Percentiles rank a stretch among this genome's conserved stretches.
Conservation (phyloP, 2,329 filamentous ascomycete species). For the Botryosphaeria dothidea region DNA sequence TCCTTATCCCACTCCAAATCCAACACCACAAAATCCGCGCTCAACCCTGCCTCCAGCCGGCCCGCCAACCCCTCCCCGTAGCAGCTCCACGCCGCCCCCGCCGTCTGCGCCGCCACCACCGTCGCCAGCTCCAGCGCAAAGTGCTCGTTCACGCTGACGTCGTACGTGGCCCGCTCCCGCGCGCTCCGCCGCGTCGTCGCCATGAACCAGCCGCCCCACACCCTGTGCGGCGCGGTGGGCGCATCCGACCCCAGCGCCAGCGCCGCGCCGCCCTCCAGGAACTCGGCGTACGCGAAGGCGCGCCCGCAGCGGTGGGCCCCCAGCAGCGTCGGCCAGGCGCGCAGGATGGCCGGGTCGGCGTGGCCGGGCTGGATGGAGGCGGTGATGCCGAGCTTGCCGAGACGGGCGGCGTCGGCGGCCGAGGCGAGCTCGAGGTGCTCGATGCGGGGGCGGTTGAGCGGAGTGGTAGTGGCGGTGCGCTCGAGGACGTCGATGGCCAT, state of each 20-base stretch:
- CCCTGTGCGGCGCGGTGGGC: conserved; percentile 58
- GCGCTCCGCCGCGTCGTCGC: conserved; percentile 60
- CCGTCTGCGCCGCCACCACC: conserved; percentile 56
- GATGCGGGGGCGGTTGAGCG: conserved; percentile 56
- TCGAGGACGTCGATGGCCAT: conserved; percentile 61
- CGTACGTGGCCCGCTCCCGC: conserved; percentile 46
- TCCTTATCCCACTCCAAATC: conserved; percentile 56
- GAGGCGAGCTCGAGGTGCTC: conserved; percentile 65
- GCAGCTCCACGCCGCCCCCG: conserved; percentile 59
- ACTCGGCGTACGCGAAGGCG: conserved; percentile 65
- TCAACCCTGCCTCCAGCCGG: conserved; percentile 52
- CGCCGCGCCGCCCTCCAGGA: conserved; percentile 55
- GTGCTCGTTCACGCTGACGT: conserved; percentile 52
- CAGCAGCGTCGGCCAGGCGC: conserved; percentile 61
- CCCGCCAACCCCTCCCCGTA: conserved; percentile 59
- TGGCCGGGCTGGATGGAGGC: conserved; percentile 94
- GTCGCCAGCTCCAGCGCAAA: conserved; percentile 57
- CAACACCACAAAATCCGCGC: conserved; percentile 60
- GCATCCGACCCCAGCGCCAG: conserved; percentile 62
- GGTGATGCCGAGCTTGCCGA: conserved; percentile 66
- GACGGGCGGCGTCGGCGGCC: conserved; percentile 55
- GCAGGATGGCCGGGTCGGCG: conserved; percentile 69
- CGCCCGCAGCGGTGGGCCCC: conserved; percentile 56
- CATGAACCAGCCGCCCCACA: conserved; percentile 60
- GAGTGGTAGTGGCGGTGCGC: conserved; percentile 27